Base-by-base conservation (phyloP, 352 stramenopile genomes). In the Blastocystis sp. region DNA sequence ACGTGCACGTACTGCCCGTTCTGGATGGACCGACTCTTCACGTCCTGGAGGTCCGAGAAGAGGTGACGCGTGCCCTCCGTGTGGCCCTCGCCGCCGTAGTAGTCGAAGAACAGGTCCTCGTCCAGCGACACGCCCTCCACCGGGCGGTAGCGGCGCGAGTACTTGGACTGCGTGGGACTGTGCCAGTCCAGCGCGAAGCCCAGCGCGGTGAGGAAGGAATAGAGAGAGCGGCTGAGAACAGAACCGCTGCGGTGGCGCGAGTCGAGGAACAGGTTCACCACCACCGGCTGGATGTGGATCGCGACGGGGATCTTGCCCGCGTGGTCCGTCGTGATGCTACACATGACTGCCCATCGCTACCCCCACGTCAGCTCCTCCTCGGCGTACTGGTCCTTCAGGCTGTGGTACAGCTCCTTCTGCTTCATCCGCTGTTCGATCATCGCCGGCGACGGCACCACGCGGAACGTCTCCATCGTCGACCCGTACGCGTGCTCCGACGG, bases 171-270 rank as follows among this genome's bases (percentile, higher is more conserved):
- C 51, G 10, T 69, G 24, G 31, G 24, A 9, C 41, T 39, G 37
- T 85, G 74, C 74, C 74, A 85, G 41, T 85, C 74, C 1, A 85
- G 26, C 26, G 41, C 16, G 31, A 85, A 85, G 19, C 74, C 74
- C 37, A 85, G 51, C 41, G 51, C 51, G n/a, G 55, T 24, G 24
- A 85, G 51, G 0, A 55, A 21, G 6, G 21, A 10, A 39, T 55
- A 85, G 2, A 85, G 55, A 1, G 51, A 50, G 12, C 39, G 26
- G 35, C 74, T 69, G 1, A 85, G 65, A 26, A 85, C 0, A 13
- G 55, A 31, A 6, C 24, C n/a, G 37, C 16, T 33, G n/a, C 31
- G 51, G 74, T 85, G 74, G 45, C 60, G 60, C 10, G 50, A 9
- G 45, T 85, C 55, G 24, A 69, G 55, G 21, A 85, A 39, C 2